Evolutionary conservation across 2,329 filamentous ascomycete genomes (phyloP), one percentile per base, ranked within the genome.

Genomic region (Alternaria metachromatica): DNA sequence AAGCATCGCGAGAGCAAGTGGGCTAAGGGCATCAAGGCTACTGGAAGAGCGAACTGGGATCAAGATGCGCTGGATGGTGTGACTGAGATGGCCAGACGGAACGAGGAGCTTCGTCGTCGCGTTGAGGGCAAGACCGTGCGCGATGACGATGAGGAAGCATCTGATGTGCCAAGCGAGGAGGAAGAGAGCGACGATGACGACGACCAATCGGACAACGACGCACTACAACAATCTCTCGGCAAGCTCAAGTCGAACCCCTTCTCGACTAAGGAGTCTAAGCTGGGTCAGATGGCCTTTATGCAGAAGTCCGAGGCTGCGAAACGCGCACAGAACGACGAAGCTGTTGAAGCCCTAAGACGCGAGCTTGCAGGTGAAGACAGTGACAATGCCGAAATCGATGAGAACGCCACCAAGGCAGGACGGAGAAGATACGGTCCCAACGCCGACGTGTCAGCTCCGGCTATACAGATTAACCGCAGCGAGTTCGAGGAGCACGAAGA

Each of bases 271-370:
- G 65, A 74, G 41, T 90, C 90, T 13, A 90, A 88, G 71, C 82
- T 99, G 7, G 89, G 92, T 80, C 87, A 87, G 55, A 93, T 99
- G 90, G 92, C 93, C 65, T 99, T 99, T 78, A 98, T 99, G 96
- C 89, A 91, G 73, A 93, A 91, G 69, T 93, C 94, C 2, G 94
- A 97, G 74, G 91, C 90, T 26, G 86, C 89, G 41, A 89, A 89
- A 73, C 94, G 90, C 79, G 88, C 90, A 66, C 87, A 89, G 61
- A 97, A 98, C 70, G 92, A 97, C 72, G 91, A 92, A 60, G 87
- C 93, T 30, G 73, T 82, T 33, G 77, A 80, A 57, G 69, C 70
- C 8, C 70, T 97, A 53, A 87, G 90, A 53, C 88, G 88, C 60
- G 91, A 95, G 51, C 84, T 97, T 21, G 84, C 84, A 54, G 86